Conservation (phyloP, 2,329 filamentous ascomycete species). For the Phaeosphaeriaceae sp. region DNA sequence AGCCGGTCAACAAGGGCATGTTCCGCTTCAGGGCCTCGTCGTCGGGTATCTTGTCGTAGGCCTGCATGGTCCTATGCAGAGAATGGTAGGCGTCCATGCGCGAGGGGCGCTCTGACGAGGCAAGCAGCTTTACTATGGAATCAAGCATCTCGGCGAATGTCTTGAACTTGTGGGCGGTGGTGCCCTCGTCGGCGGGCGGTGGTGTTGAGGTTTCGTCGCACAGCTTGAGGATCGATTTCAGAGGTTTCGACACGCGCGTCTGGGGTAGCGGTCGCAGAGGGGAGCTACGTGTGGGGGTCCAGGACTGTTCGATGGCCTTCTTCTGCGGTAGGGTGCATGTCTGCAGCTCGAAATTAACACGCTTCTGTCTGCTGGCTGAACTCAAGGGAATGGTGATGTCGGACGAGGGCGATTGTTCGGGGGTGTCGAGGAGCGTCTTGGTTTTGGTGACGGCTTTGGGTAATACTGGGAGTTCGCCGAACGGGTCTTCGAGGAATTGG, state of each 20-base stretch:
- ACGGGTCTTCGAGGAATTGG: constrained; percentile 52
- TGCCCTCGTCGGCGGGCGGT: constrained; percentile 46
- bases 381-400: constrained; percentile 44
- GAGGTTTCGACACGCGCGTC: constrained; percentile 60
- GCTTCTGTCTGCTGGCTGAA: constrained; percentile 45
- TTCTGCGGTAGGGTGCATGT: constrained; percentile 64
- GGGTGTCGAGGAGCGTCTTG: constrained; percentile 39
- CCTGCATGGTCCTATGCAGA: constrained; percentile 76
- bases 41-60: constrained; percentile 78
- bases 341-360: constrained; percentile 70
- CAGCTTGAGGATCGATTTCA: constrained; percentile 84
- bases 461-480: constrained; percentile 41
- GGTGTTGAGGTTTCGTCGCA: constrained; percentile 52
- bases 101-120: constrained; percentile 72
- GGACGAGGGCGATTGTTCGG: constrained; percentile 54
- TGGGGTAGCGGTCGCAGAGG: constrained; percentile 57
- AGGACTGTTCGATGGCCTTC: constrained; percentile 28
- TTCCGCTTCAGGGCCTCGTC: constrained; percentile 64
- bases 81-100: constrained; percentile 87
- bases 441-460: constrained; percentile 27
- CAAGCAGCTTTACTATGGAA: constrained; percentile 81
- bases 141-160: constrained; percentile 83
- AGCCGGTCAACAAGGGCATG: constrained; percentile 78
- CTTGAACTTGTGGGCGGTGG: constrained; percentile 57
- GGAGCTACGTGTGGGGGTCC: constrained; percentile 48